Evolutionary conservation across 139 green algal species (phyloP), one percentile per base, ranked within the genome.

Genomic region (Diplosphaera chodatii): DNA sequence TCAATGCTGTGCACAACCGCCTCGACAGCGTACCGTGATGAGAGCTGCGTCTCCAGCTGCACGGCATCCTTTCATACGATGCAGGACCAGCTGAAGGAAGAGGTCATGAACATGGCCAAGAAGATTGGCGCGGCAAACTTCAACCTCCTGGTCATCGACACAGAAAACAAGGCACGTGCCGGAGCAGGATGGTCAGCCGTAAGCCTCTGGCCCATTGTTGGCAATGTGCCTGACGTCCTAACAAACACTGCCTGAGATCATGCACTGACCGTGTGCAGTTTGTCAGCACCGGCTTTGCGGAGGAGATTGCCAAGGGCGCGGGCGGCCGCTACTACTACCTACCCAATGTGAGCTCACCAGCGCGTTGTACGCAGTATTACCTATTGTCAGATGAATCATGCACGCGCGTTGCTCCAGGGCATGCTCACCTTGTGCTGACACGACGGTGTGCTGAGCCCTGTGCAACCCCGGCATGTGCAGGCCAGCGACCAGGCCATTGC

Each of bases 61-160:
- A n/a, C n/a, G n/a, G n/a, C n/a, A n/a, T n/a, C n/a, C n/a, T n/a
- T n/a, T n/a, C n/a, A n/a, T n/a, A n/a, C n/a, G n/a, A n/a, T 59
- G 64, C 77, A 76, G 69, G 81, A 75, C 28, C 64, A 85, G 25
- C 68, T 92, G 33, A 77, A 87, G 75, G 80, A 87, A 1, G 83
- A 96, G 83, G 87, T 97, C 22, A 81, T 91, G 3, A 94, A 98
- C 84, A 97, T 99, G 89, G 87, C 96, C 40, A 94, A 90, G 80
- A 93, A 91, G 82, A 67, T 89, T 13, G 66, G 37, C 40, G 78
- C 69, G 18, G 56, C 69, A 27, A 88, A 88, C 70, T 80, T 98
- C 73, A 85, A 96, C 71, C 78, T 98, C 79, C 85, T 99, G 65
- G 94, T 99, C 40, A 99, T 99, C 67, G 95, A 99, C 87, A 99